Evolutionary conservation across 441 rosid species (phyloP), one percentile per base, ranked within the genome.

Genomic region (Theobroma grandiflorum): DNA sequence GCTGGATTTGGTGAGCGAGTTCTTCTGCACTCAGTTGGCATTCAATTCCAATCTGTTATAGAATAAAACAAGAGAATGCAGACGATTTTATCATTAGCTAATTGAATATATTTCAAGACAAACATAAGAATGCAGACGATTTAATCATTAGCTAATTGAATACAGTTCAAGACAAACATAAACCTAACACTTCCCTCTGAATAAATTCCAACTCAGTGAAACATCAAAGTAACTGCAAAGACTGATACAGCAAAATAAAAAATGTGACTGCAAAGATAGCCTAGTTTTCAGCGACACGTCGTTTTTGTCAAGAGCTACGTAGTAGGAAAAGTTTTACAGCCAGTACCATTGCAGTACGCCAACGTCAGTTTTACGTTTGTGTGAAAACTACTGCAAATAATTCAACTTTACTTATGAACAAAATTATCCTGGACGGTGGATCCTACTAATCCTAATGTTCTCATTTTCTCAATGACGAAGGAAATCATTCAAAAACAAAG

Each of bases 11-110:
- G 53, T 94, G 93, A 55, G 97, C 99, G 73, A 97, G 89, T 82
- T 97, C 99, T 76, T 95, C 99, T 0, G 98, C 99, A 74, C 98
- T 95, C 9, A 97, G 95, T 86, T 84, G 97, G 86, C 99, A 97
- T 87, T 94, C 97, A 81, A 94, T 89, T 86, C 99, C 99, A 84
- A 97, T 92, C 99, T 97, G 89, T 72, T 33, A 26, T 58, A 84
- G 5, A 72, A 47, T 18, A 47, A 72, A 64, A 68, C 77, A 55
- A 52, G 49, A 35, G 3, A n/a, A 2, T 6, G 5, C 11, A 16
- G 31, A 14, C 47, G 1, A 26, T 45, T 26, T 55, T 70, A 62
- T 84, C 82, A 63, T 77, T 75, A 70, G 72, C 76, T n/a, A n/a
- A n/a, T n/a, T n/a, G n/a, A n/a, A n/a, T n/a, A n/a, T n/a, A n/a